A percentile compares a stretch with the other conserved stretches of the same genome.
These are phyloP conservation scores for Paecilomyces formosus DNA, from an alignment of 2,329 filamentous ascomycete genomes.

Conservation along the genomic window DNA sequence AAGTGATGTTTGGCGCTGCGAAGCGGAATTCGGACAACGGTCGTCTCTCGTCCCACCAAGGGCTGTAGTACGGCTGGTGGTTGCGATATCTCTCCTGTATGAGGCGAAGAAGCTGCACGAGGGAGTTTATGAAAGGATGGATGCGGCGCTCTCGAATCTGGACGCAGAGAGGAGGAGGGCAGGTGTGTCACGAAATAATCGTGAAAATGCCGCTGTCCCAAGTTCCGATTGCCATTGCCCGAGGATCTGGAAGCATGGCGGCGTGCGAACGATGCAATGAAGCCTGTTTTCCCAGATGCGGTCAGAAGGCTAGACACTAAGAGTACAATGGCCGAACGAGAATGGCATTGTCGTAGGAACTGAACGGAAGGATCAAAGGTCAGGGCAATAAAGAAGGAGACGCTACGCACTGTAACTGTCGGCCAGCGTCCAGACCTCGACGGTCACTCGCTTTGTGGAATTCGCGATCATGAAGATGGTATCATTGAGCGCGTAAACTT, in stretches of 20 bases:
- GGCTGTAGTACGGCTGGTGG: slow-evolving; percentile 54
- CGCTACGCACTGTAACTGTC: slow-evolving; percentile 28
- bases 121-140: slow-evolving; percentile 79
- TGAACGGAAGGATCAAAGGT: slow-evolving; percentile 3
- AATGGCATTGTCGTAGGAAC: slow-evolving; percentile 10
- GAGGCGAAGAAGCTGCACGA: slow-evolving; percentile 73
- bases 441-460: slow-evolving; percentile 31
- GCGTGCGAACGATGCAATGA: slow-evolving; percentile 24
- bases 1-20: slow-evolving; percentile 95
- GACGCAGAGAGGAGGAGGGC: slow-evolving; percentile 85
- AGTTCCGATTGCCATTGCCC: slow-evolving; percentile 6
- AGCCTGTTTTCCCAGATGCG: slow-evolving; percentile 19
- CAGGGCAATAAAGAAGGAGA: background rate
- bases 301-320: slow-evolving; percentile 3
- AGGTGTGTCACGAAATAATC: slow-evolving; percentile 97
- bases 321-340: background rate
- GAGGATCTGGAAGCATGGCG: slow-evolving; percentile 15
- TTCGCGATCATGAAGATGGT: slow-evolving; percentile 31
- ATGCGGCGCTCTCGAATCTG: slow-evolving; percentile 61
- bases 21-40: slow-evolving; percentile 89
- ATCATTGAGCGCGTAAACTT: slow-evolving; percentile 12
- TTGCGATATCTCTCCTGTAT: slow-evolving; percentile 47
- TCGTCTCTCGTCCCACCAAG: slow-evolving; percentile 67
- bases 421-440: slow-evolving; percentile 31
- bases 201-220: slow-evolving; percentile 59